A percentile compares a stretch with the other conserved stretches of the same genome.
phyloP scores from a whole-genome alignment of 768 basidiomycete genomes.

The Pleurotus salmoneostramineus region DNA sequence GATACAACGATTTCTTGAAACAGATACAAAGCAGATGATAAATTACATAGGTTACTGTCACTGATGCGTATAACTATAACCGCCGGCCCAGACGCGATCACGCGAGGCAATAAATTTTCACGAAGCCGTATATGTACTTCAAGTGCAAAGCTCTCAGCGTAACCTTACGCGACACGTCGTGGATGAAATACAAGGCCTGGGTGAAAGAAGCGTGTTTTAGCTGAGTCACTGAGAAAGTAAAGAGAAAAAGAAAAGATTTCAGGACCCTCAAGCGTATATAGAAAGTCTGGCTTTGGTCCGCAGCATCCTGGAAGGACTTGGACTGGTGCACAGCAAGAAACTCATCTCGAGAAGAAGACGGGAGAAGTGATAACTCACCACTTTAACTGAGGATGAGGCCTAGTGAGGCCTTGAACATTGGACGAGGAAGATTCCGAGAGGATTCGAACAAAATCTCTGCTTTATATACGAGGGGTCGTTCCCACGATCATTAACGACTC shows the following conservation, averaged over 20 bases:
- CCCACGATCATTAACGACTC: no score
- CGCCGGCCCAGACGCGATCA: background rate
- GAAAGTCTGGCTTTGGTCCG: constrained; percentile 44
- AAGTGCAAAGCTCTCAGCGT: background rate
- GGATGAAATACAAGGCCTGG: background rate
- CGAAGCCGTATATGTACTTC: background rate
- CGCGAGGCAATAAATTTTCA: background rate
- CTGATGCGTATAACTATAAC: background rate
- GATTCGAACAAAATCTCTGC: no score
- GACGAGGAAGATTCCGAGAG: no score
- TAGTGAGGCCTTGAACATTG: no score
- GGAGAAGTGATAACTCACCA: no score
- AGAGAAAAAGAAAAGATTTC: constrained; percentile 24
- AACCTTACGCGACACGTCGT: background rate
- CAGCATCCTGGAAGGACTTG: constrained; percentile 38
- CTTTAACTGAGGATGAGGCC: no score
- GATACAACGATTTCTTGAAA: constrained; percentile 4
- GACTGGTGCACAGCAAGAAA: constrained; percentile 57
- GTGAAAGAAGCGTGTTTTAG: background rate
- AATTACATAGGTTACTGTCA: no score
- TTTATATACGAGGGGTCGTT: no score
- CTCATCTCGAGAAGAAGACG: constrained; percentile 35
- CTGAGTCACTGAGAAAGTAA: background rate
- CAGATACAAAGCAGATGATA: background rate
- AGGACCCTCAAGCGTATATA: constrained; percentile 52